Evolutionary conservation across 257 asterid genomes (phyloP), one percentile per base, ranked within the genome.

Genomic region (Lycium barbarum): DNA sequence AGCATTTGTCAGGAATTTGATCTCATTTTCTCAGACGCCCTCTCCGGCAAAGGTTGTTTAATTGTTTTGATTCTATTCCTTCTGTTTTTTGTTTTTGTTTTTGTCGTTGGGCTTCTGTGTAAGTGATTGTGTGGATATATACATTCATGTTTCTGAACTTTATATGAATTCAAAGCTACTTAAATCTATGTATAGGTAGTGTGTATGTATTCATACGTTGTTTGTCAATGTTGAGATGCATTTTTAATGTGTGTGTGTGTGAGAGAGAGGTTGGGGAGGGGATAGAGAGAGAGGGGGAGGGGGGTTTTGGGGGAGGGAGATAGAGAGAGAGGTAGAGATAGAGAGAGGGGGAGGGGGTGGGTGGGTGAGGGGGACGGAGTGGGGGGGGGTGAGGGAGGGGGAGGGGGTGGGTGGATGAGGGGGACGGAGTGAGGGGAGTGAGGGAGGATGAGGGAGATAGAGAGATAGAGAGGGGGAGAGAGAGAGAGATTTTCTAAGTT

Each of bases 1-100:
- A 90, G 81, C 83, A 61, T 49, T 89, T 91, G 76, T 62, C 97
- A 90, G n/a, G 97, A 95, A 18, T 93, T 96, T 84, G 98, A 94
- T 90, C 94, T 94, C 89, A 90, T 92, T 33, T 92, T 96, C 74
- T 91, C 91, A 36, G 98, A 94, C 84, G 91, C 95, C 80, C 88
- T 54, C 68, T 87, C 98, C 36, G 95, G 93, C 35, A 83, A 84
- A 93, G 99, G 99, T 94, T 51, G 66, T 68, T 38, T 51, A 45
- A 47, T 84, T 58, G 9, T n/a, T 36, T 59, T 2, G 36, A 1
- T 72, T 83, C 67, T 51, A 7, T 81, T 35, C 26, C 38, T 33
- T 43, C 26, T 66, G 2, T 54, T 33, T 70, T 57, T 43, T 14
- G 33, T 26, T 26, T 26, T 26, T 26, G 33, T 26, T 53, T 66